Conservation (phyloP, 176 grass and related monocot species). For the Cymbopogon citratus region DNA sequence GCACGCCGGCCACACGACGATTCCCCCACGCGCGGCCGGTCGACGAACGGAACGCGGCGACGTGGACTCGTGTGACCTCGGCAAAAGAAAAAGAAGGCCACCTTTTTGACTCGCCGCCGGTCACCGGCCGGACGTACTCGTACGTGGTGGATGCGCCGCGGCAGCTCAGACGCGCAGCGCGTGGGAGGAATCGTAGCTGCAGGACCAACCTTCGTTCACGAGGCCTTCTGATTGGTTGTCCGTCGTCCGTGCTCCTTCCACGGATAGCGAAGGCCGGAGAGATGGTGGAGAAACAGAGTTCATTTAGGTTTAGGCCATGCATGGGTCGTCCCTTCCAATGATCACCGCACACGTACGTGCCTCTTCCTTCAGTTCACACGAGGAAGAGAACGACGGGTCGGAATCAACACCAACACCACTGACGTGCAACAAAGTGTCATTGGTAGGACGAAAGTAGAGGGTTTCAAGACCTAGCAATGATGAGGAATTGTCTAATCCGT, state of each 20-base stretch:
- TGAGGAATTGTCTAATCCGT: not conserved
- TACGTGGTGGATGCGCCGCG: not conserved
- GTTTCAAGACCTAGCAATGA: not conserved
- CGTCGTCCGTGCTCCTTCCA: not conserved
- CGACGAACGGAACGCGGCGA: not conserved
- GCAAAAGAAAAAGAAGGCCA: not conserved
- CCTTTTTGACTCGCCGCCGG: not conserved
- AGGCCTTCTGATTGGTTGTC: not conserved
- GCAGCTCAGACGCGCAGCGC: too few relatives aligned
- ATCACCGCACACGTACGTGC: too few relatives aligned
- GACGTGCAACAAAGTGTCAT: not conserved
- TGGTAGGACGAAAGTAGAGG: not conserved
- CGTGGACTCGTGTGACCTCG: not conserved
- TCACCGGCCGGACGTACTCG: not conserved
- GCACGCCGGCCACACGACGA: too few relatives aligned
- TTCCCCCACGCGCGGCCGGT: too few relatives aligned
- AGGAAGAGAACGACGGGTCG: not conserved
- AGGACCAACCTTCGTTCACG: not conserved
- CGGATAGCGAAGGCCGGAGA: not conserved
- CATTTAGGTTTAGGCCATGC: too few relatives aligned
- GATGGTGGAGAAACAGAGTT: too few relatives aligned
- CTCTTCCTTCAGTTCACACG: too few relatives aligned
- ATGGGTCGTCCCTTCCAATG: too few relatives aligned
- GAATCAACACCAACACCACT: not conserved
- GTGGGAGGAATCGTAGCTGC: not conserved